These are phyloP conservation scores for Penicillium lividum DNA, from an alignment of 495 filamentous ascomycete species.

Conservation along the genomic window DNA sequence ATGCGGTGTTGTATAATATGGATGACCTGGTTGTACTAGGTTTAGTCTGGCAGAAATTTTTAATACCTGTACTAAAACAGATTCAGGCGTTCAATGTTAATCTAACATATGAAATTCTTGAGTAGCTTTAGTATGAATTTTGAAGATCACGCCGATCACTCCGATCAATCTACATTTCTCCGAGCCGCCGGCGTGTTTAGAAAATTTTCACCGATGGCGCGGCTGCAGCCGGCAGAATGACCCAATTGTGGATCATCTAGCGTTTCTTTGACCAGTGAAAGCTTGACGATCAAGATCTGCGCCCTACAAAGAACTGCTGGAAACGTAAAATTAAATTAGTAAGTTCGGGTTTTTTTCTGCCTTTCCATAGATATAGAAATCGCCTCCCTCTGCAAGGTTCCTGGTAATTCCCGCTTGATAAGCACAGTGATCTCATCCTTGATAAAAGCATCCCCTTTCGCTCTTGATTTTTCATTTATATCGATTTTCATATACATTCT, in stretches of 20 bases:
- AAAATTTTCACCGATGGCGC: slow-evolving; percentile 21
- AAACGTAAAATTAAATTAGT: slow-evolving; percentile 25
- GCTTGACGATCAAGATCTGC: slow-evolving; percentile 18
- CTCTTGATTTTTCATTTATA: slow-evolving; percentile 4
- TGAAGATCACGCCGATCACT: slow-evolving; percentile 19
- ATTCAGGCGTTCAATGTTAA: too few relatives aligned
- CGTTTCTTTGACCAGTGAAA: slow-evolving; percentile 19
- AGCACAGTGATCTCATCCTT: slow-evolving; percentile 28
- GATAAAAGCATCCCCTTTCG: slow-evolving; percentile 8
- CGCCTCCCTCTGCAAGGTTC: slow-evolving; percentile 4
- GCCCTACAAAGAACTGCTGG: not conserved
- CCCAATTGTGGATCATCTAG: slow-evolving; percentile 20
- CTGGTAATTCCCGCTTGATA: slow-evolving; percentile 21
- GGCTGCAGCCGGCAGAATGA: slow-evolving; percentile 16
- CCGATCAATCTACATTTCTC: slow-evolving; percentile 24
- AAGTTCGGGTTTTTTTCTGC: slow-evolving; percentile 17
- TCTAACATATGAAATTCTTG: too few relatives aligned
- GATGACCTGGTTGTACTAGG: too few relatives aligned
- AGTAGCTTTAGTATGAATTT: too few relatives aligned
- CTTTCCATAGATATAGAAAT: slow-evolving; percentile 1
- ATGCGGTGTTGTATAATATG: too few relatives aligned
- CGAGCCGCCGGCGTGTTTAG: slow-evolving; percentile 21
- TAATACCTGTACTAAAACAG: too few relatives aligned
- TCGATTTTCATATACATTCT: slow-evolving; percentile 13
- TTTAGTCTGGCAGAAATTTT: too few relatives aligned